phyloP scores from a whole-genome alignment of 768 basidiomycete species.

The Mycena alexandri region DNA sequence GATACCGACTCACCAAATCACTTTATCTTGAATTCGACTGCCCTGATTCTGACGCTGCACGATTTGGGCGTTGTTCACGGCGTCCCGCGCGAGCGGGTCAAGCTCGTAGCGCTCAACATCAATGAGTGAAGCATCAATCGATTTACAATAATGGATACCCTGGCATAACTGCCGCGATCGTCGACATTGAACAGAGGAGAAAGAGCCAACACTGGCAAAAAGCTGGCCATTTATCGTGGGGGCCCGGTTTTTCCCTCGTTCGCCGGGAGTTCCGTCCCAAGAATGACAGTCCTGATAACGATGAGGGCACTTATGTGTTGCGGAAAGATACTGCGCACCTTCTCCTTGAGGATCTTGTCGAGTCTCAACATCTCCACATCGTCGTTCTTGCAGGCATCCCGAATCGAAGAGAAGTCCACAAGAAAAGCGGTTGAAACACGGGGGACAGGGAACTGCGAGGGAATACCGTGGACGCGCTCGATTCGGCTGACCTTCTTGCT shows the following conservation, averaged over 20 bases:
- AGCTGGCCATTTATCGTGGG: not conserved
- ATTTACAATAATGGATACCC: not conserved
- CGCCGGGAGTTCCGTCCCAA: not conserved
- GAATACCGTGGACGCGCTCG: conserved; percentile 10
- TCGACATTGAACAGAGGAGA: not conserved
- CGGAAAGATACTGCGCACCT: not conserved
- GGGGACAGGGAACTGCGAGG: not conserved
- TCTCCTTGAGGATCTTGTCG: not conserved
- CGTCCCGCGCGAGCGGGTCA: not conserved
- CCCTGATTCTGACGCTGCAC: conserved; percentile 2
- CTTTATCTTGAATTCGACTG: not conserved
- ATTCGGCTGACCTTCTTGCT: not conserved
- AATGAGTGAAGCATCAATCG: not conserved
- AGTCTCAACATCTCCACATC: not conserved
- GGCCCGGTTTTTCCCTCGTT: not conserved
- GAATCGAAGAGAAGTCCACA: not conserved
- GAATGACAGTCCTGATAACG: conserved; percentile 3
- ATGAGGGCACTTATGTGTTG: not conserved
- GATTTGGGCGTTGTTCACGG: conserved; percentile 8
- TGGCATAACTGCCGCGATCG: not conserved
- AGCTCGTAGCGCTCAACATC: conserved; percentile 3
- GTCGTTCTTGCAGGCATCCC: not conserved
- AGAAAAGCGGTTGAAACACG: not conserved
- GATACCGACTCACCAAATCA: conserved; percentile 2
- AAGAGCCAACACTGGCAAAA: conserved; percentile 4